Conservation (phyloP, 768 basidiomycete species). For the Gloeopeniophorella convolvens region DNA sequence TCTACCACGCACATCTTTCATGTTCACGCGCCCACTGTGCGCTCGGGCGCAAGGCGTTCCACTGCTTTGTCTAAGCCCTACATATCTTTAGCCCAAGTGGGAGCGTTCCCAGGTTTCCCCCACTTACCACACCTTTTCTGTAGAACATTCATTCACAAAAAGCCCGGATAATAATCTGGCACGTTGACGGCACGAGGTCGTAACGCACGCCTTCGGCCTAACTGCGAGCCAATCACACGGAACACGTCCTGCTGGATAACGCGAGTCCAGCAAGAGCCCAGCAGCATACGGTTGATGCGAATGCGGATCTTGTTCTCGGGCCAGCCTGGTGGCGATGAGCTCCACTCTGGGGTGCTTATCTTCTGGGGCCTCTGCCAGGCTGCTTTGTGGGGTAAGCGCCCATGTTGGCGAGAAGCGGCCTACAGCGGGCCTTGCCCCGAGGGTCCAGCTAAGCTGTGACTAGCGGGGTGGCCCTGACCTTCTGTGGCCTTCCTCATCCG, state of each 20-base stretch:
- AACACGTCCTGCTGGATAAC: slow-evolving; percentile 8
- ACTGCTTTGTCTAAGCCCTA: slow-evolving; percentile 10
- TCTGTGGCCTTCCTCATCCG: slow-evolving; percentile 6
- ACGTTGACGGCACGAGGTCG: slow-evolving; percentile 21
- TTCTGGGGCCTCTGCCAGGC: not conserved
- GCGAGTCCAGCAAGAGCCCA: not conserved
- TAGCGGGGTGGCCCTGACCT: slow-evolving; percentile 6
- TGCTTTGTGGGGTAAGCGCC: slow-evolving; percentile 2
- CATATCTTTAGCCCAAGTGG: not conserved
- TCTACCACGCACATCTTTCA: slow-evolving; percentile 6
- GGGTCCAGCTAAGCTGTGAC: slow-evolving; percentile 18
- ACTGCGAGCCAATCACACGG: slow-evolving; percentile 14
- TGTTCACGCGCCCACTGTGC: slow-evolving; percentile 4
- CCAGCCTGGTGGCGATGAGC: not conserved
- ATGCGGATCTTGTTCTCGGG: slow-evolving; percentile 5
- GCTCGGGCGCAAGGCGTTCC: slow-evolving; percentile 9
- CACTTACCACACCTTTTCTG: slow-evolving; percentile 8
- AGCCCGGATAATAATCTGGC: not conserved
- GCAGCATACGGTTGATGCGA: slow-evolving; percentile 7
- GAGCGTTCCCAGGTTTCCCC: not conserved
- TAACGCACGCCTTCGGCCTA: slow-evolving; percentile 7
- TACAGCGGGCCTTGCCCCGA: slow-evolving; percentile 1
- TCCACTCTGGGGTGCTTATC: slow-evolving; percentile 7
- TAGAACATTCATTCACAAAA: slow-evolving; percentile 12
- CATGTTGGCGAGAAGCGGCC: not conserved